Percentiles rank a stretch among this genome's conserved stretches.
Evolutionary conservation across 2,329 filamentous ascomycete species (phyloP).

Genomic region (Gnomoniopsis smithogilvyi): DNA sequence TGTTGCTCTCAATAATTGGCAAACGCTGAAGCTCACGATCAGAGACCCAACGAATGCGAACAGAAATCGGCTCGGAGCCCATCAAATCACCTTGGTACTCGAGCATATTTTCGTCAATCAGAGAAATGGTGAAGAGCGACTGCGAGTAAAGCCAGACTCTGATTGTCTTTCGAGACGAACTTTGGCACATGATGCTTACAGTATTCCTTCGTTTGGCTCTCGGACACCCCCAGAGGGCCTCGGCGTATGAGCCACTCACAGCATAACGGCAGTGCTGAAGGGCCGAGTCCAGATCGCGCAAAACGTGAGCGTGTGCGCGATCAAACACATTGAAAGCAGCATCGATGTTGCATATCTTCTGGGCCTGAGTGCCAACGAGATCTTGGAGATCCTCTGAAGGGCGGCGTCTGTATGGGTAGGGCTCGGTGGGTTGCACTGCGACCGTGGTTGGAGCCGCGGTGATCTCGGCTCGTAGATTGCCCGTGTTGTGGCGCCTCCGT

Average conservation of each 20-base stretch:
- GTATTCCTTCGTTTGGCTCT: slow-evolving; percentile 25
- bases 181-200: slow-evolving; percentile 40
- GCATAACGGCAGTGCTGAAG: slow-evolving; percentile 44
- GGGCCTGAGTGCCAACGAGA: neutral
- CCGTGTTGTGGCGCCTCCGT: neutral
- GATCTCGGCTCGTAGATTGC: neutral
- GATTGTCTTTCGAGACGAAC: slow-evolving; percentile 32
- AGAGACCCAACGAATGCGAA: slow-evolving; percentile 38
- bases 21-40: slow-evolving; percentile 6
- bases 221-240: slow-evolving; percentile 41
- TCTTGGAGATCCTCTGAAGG: neutral
- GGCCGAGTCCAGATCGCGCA: slow-evolving; percentile 34
- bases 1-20: neutral
- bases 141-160: slow-evolving; percentile 36
- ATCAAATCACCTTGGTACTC: slow-evolving; percentile 35
- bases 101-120: slow-evolving; percentile 36
- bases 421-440: neutral
- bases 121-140: slow-evolving; percentile 23
- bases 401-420: neutral
- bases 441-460: neutral
- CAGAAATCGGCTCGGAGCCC: slow-evolving; percentile 22
- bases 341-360: neutral
- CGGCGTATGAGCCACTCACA: slow-evolving; percentile 42
- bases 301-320: slow-evolving; percentile 29
- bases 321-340: slow-evolving; percentile 22